These are phyloP conservation scores for Aspergillus neoniger DNA, from an alignment of 2,329 filamentous ascomycete genomes.

Conservation along the genomic window DNA sequence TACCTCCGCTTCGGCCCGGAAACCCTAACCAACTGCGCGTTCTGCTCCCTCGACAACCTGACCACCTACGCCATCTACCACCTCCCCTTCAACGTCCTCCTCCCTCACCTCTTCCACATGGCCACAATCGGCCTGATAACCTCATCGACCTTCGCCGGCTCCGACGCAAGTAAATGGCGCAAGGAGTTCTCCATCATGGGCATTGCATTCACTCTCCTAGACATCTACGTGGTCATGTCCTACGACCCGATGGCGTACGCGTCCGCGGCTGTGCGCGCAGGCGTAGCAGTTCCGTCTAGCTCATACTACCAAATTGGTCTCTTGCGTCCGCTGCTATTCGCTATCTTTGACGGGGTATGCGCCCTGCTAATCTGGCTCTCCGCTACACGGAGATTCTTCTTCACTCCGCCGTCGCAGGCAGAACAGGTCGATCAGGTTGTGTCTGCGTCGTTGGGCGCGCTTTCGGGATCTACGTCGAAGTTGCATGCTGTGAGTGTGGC, in stretches of 20 bases:
- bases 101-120: conserved; percentile 80
- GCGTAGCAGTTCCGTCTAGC: conserved; percentile 60
- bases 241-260: conserved; percentile 58
- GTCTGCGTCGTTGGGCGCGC: conserved; percentile 50
- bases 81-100: conserved; percentile 65
- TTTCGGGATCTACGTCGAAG: conserved; percentile 65
- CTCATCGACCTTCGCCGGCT: conserved; percentile 65
- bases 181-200: conserved; percentile 66
- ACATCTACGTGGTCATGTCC: conserved; percentile 65
- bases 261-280: conserved; percentile 64
- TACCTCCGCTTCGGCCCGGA: conserved; percentile 82
- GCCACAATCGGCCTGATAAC: conserved; percentile 71
- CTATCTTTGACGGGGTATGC: conserved; percentile 63
- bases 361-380: conserved; percentile 72
- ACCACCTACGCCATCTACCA: conserved; percentile 78
- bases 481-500: conserved; percentile 73
- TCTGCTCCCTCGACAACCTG: conserved; percentile 73
- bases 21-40: conserved; percentile 73
- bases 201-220: conserved; percentile 59
- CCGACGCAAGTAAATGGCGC: conserved; percentile 68
- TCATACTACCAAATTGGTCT: conserved; percentile 52
- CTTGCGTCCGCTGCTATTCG: conserved; percentile 65
- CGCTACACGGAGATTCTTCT: conserved; percentile 77
- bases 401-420: conserved; percentile 60
- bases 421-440: conserved; percentile 65